These are phyloP conservation scores for Camelina sativa DNA, from an alignment of 345 rosid species.

Conservation along the genomic window DNA sequence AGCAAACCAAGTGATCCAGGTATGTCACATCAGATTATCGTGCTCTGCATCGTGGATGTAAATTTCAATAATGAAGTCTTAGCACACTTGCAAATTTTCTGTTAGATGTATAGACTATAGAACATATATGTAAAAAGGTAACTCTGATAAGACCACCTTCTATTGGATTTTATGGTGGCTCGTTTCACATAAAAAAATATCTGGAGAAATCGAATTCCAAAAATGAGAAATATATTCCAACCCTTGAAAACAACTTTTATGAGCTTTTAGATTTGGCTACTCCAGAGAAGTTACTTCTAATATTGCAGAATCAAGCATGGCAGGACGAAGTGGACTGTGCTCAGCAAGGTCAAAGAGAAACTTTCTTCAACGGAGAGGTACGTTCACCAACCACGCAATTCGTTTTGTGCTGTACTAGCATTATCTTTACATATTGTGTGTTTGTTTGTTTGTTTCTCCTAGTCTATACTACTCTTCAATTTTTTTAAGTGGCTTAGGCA, in stretches of 20 bases:
- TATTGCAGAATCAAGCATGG: constrained; percentile 80
- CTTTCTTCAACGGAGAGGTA: constrained; percentile 81
- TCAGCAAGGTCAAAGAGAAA: constrained; percentile 93
- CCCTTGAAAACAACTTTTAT: constrained; percentile 9
- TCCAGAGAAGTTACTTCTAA: constrained; percentile 18
- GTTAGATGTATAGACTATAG: constrained; percentile 2
- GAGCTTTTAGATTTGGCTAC: constrained; percentile 19
- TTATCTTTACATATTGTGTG: neutral
- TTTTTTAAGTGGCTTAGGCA: neutral
- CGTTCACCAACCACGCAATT: constrained; percentile 26
- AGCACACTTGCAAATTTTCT: constrained; percentile 8
- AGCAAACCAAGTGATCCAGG: constrained; percentile 93
- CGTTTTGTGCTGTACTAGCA: constrained; percentile 7
- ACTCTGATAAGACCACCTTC: constrained; percentile 16
- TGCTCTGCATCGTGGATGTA: constrained; percentile 3
- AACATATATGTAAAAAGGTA: constrained; percentile 1
- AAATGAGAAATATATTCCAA: neutral
- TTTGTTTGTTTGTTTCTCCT: constrained; percentile 29
- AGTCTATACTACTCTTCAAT: neutral
- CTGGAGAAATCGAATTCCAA: neutral
- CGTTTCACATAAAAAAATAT: constrained; percentile 19
- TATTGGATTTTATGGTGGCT: constrained; percentile 13
- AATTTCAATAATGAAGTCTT: neutral
- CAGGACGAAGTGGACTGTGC: constrained; percentile 97
- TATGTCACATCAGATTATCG: constrained; percentile 37